These are phyloP conservation scores for Aspergillus arachidicola DNA, from an alignment of 2,329 filamentous ascomycete genomes.

Conservation along the genomic window DNA sequence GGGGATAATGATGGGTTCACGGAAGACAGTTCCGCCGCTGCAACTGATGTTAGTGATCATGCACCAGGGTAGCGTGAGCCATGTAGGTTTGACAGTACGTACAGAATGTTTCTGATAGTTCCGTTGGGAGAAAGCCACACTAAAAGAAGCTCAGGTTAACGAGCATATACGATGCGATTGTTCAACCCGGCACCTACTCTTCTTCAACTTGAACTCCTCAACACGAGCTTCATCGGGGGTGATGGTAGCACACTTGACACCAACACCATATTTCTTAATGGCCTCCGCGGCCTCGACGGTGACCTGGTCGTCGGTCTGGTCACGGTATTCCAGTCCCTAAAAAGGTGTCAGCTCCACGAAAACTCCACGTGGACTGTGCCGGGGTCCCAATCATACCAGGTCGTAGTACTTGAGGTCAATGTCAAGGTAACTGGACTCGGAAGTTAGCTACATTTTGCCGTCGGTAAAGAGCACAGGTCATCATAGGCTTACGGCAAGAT, in stretches of 20 bases:
- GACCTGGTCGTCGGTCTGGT: constrained; percentile 95
- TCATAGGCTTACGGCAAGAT: constrained; percentile 68
- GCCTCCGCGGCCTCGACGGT: constrained; percentile 93
- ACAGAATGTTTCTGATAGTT: constrained; percentile 70
- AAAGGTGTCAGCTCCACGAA: constrained; percentile 14
- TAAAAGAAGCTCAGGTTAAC: constrained; percentile 37
- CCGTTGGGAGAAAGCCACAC: constrained; percentile 99
- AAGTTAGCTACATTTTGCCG: constrained; percentile 23
- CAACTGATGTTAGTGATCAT: constrained; percentile 23
- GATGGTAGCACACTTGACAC: constrained; percentile 99
- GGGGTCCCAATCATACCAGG: constrained; percentile 51
- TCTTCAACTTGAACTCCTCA: constrained; percentile 97
- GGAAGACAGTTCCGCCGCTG: constrained; percentile 92
- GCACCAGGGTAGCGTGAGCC: background rate
- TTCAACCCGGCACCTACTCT: constrained; percentile 64
- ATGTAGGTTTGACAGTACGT: constrained; percentile 26
- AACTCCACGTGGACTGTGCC: background rate
- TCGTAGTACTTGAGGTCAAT: constrained; percentile 99
- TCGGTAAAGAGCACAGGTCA: constrained; percentile 3
- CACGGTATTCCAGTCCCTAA: constrained; percentile 84
- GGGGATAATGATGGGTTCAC: constrained; percentile 96
- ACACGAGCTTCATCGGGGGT: constrained; percentile 96
- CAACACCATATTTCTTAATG: constrained; percentile 98
- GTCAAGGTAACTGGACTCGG: constrained; percentile 70
- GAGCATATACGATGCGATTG: background rate